Conservation (phyloP, 768 basidiomycete species). For the Pulveroboletus frians region DNA sequence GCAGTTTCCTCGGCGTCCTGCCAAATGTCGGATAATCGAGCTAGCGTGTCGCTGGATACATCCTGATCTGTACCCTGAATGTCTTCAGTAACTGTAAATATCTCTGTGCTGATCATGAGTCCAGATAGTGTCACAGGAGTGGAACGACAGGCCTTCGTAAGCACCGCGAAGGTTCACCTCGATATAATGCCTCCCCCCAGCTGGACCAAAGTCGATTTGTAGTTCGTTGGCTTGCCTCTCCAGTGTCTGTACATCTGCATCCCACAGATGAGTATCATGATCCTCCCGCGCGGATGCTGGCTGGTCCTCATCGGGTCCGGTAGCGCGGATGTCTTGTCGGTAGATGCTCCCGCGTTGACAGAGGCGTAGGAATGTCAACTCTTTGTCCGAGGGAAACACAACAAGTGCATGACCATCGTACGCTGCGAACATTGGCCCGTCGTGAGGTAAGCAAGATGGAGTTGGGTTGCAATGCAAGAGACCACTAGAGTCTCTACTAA, state of each 20-base stretch:
- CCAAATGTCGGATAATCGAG: slow-evolving; percentile 53
- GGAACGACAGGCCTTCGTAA: slow-evolving; percentile 49
- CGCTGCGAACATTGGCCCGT: slow-evolving; percentile 18
- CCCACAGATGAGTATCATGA: slow-evolving; percentile 32
- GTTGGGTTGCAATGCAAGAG: slow-evolving; percentile 41
- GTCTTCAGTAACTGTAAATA: slow-evolving; percentile 33
- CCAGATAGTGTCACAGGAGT: background rate
- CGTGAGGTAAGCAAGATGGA: slow-evolving; percentile 38
- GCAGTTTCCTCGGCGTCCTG: slow-evolving; percentile 42
- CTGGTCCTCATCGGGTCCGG: slow-evolving; percentile 11
- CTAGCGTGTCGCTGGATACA: slow-evolving; percentile 44
- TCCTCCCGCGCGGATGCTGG: background rate
- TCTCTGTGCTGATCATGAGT: slow-evolving; percentile 31
- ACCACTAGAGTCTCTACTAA: slow-evolving; percentile 36
- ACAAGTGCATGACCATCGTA: slow-evolving; percentile 32
- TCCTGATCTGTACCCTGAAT: slow-evolving; percentile 32
- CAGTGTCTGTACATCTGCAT: slow-evolving; percentile 37
- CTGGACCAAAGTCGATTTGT: slow-evolving; percentile 37
- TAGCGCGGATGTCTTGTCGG: slow-evolving; percentile 36
- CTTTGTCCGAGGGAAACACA: slow-evolving; percentile 25
- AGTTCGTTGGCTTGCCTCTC: slow-evolving; percentile 25
- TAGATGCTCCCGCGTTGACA: slow-evolving; percentile 44
- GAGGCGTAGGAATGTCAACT: slow-evolving; percentile 41
- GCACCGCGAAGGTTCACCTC: slow-evolving; percentile 46
- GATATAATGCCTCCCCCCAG: slow-evolving; percentile 40